Conservation (phyloP, 305 asterid genomes). For the Solanum hybrid region DNA sequence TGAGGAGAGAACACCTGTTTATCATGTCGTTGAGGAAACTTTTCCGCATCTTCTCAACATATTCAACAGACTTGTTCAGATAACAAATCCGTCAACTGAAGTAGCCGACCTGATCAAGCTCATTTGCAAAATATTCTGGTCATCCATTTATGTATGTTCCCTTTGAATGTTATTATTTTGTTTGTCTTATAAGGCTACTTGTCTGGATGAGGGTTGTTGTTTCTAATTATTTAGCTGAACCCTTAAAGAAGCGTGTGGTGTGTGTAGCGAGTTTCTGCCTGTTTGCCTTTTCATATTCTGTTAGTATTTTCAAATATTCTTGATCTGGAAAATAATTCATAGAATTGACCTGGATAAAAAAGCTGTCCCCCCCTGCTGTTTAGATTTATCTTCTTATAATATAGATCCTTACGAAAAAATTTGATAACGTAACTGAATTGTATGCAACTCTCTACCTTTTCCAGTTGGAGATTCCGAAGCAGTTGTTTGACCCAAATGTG, state of each 20-base stretch:
- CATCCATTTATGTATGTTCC: slow-evolving; percentile 79
- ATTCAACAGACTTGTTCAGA: slow-evolving; percentile 77
- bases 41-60: slow-evolving; percentile 80
- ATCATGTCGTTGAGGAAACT: slow-evolving; percentile 84
- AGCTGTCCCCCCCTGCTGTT: background rate
- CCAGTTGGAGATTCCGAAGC: slow-evolving; percentile 97
- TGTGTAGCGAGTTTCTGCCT: background rate
- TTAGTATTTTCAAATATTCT: background rate
- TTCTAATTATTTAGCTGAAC: background rate
- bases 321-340: background rate
- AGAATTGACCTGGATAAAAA: background rate
- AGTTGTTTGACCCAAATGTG: slow-evolving; percentile 73
- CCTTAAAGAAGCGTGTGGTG: background rate
- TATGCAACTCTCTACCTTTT: slow-evolving; percentile 1
- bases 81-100: slow-evolving; percentile 70
- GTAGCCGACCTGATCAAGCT: slow-evolving; percentile 93
- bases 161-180: background rate
- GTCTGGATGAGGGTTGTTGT: background rate
- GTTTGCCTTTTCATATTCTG: background rate
- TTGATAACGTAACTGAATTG: background rate
- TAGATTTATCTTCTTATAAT: background rate
- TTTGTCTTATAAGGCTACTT: background rate
- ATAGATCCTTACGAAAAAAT: background rate
- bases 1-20: slow-evolving; percentile 81
- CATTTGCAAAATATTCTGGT: slow-evolving; percentile 98